A percentile compares a stretch with the other conserved stretches of the same genome.
phyloP scores from a whole-genome alignment of 2,329 filamentous ascomycete genomes.

The Xylaria sp. region DNA sequence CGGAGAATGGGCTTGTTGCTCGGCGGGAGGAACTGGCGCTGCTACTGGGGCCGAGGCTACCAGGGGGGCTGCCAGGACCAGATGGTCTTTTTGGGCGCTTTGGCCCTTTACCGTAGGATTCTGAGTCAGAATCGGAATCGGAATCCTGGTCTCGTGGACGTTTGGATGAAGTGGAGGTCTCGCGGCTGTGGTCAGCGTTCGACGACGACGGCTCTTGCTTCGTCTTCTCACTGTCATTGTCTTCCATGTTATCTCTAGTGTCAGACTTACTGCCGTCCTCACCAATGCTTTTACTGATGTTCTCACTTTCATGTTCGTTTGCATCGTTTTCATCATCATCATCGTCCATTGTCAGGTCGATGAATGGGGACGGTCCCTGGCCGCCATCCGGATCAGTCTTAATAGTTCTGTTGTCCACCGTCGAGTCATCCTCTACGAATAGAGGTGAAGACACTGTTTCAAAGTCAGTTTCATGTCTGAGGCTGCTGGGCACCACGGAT shows the following conservation, averaged over 20 bases:
- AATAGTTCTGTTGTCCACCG: not conserved
- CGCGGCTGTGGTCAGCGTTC: not conserved
- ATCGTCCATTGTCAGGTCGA: not conserved
- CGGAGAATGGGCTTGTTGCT: not conserved
- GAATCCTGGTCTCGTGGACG: slow-evolving; percentile 13
- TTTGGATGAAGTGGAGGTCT: not conserved
- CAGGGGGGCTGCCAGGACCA: not conserved
- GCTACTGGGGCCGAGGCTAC: too few species aligned
- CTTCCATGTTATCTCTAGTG: too few species aligned
- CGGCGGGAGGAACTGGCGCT: not conserved
- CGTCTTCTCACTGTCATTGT: not conserved
- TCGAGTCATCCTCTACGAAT: not conserved
- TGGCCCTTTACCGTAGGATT: slow-evolving; percentile 33
- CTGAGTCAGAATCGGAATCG: slow-evolving; percentile 40
- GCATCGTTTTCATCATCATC: not conserved
- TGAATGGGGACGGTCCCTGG: not conserved
- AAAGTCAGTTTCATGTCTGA: not conserved
- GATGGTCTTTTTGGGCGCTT: slow-evolving; percentile 3
- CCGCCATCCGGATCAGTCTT: not conserved
- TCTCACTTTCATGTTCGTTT: too few species aligned
- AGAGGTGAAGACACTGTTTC: not conserved
- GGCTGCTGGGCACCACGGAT: not conserved
- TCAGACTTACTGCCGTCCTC: too few species aligned
- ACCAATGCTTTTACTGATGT: too few species aligned
- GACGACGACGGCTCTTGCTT: not conserved